Evolutionary conservation across 164 flowering plant genomes (phyloP).

Genomic region (Saururus chinensis): DNA sequence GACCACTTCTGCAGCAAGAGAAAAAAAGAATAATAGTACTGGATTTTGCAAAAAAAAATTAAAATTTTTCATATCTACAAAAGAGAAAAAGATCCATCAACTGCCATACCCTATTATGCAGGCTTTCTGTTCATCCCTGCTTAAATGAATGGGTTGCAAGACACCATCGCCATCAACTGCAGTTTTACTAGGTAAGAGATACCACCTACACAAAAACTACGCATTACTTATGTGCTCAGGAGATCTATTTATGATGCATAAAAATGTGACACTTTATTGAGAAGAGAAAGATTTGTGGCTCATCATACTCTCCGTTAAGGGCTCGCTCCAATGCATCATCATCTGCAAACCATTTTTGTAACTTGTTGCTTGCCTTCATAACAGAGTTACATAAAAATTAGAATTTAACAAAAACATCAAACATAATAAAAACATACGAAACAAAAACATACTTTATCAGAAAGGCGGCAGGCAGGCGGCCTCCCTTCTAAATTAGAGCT

Average conservation of each 20-base stretch:
- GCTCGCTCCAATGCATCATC: constrained; percentile 93
- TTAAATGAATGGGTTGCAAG: constrained; percentile 42
- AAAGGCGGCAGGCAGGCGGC: constrained; percentile 53
- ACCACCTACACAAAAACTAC: constrained; percentile 51
- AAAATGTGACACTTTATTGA: not conserved
- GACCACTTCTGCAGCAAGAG: constrained; percentile 38
- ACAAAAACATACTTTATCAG: constrained; percentile 67
- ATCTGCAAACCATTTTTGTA: constrained; percentile 74
- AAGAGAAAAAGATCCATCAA: not conserved
- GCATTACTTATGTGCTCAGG: not conserved
- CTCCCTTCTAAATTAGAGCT: constrained; percentile 93
- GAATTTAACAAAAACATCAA: not conserved
- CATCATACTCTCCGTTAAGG: constrained; percentile 60
- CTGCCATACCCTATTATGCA: constrained; percentile 55
- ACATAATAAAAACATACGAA: not conserved
- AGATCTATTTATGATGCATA: not conserved
- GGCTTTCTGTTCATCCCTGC: constrained; percentile 48
- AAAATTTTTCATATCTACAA: not conserved
- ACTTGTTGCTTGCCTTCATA: constrained; percentile 58
- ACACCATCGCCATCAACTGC: constrained; percentile 23
- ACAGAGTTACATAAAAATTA: no score
- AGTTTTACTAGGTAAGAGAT: constrained; percentile 40
- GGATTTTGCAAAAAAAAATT: not conserved
- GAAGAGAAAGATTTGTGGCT: not conserved
- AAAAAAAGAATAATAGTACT: not conserved